Conservation (phyloP, 345 rosid species). For the Mercurialis annua region DNA sequence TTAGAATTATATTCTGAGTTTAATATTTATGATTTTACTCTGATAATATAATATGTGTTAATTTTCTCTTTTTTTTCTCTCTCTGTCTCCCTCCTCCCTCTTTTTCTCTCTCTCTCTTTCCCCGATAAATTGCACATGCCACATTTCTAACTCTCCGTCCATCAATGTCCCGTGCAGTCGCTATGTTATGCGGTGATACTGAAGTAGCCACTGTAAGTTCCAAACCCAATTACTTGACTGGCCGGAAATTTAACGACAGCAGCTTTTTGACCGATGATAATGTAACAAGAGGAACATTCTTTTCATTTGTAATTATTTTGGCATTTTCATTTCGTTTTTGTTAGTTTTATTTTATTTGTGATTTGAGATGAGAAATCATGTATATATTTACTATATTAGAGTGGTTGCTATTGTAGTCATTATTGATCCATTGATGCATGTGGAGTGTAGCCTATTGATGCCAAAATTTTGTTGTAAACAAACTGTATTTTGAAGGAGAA, state of each 20-base stretch:
- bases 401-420: too few relatives aligned
- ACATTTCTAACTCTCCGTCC: constrained; percentile 50
- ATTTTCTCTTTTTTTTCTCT: too few relatives aligned
- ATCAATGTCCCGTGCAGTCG: constrained; percentile 62
- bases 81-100: too few relatives aligned
- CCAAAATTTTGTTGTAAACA: too few relatives aligned
- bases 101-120: too few relatives aligned
- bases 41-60: too few relatives aligned
- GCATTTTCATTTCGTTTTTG: neutral
- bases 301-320: neutral
- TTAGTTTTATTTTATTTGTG: neutral
- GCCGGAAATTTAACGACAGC: constrained; percentile 49
- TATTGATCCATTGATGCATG: too few relatives aligned
- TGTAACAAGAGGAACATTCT: constrained; percentile 17
- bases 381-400: too few relatives aligned
- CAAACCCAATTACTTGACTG: constrained; percentile 54
- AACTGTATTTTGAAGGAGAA: neutral
- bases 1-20: too few relatives aligned
- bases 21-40: too few relatives aligned
- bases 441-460: too few relatives aligned
- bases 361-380: neutral
- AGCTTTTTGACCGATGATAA: constrained; percentile 25
- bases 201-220: constrained; percentile 41
- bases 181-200: constrained; percentile 64
- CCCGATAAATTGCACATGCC: too few relatives aligned